A percentile compares a stretch with the other conserved stretches of the same genome.
Evolutionary conservation across 148 eudicot species (phyloP).

Genomic region (Oxyria digyna): DNA sequence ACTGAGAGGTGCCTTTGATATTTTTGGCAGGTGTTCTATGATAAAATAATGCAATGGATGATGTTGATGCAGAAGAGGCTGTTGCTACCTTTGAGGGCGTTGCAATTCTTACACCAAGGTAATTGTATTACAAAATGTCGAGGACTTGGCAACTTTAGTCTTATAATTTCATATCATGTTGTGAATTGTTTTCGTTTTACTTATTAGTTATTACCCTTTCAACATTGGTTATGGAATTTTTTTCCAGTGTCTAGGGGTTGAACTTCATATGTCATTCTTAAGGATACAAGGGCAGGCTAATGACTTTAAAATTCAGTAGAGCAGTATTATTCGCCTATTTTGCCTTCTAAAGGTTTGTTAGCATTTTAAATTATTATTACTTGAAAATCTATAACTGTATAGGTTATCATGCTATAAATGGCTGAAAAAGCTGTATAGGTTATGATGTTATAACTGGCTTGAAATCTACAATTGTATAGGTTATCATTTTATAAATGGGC

Average conservation of each 20-base stretch:
- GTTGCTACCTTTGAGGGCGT: slow-evolving; percentile 91
- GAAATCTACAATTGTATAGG: neutral
- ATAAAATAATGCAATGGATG: slow-evolving; percentile 87
- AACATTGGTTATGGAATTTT: slow-evolving; percentile 4
- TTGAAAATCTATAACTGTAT: too few relatives aligned
- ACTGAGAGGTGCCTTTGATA: neutral
- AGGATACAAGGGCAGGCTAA: slow-evolving; percentile 95
- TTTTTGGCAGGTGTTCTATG: slow-evolving; percentile 61
- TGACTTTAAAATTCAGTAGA: slow-evolving; percentile 93
- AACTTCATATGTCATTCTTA: slow-evolving; percentile 83
- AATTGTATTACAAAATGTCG: neutral
- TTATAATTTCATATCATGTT: too few relatives aligned
- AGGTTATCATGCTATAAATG: too few relatives aligned
- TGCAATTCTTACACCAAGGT: slow-evolving; percentile 95
- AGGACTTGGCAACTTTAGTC: neutral
- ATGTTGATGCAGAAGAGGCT: slow-evolving; percentile 86
- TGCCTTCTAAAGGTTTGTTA: slow-evolving; percentile 77
- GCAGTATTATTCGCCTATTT: slow-evolving; percentile 88
- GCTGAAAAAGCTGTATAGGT: too few relatives aligned
- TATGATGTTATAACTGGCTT: too few relatives aligned
- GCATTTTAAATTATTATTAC: neutral
- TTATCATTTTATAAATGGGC: neutral
- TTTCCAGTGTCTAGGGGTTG: slow-evolving; percentile 67
- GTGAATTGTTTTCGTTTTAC: too few relatives aligned
- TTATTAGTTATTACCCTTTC: too few relatives aligned